Base-by-base conservation (phyloP, 73 alveolate species). In the Paramecium tetraurelia region DNA sequence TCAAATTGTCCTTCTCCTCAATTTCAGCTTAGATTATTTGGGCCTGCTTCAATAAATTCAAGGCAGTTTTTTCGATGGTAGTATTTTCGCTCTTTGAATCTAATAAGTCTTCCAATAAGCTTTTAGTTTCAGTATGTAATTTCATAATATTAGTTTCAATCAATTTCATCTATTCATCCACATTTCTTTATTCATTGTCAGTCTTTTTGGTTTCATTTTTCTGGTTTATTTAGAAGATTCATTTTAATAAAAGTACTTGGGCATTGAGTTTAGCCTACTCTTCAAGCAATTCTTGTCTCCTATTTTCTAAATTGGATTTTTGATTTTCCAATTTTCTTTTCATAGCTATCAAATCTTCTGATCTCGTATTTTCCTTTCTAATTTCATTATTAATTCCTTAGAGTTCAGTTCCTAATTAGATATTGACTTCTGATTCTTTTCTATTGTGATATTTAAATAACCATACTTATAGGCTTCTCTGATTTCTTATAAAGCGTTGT, bases 1-100 rank as follows among this genome's bases (percentile, higher is more conserved):
- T 98, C 99, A 14, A 14, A 97, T 99, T 92, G 94, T n/a, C 97
- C 70, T 97, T 96, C 88, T 97, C 98, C 33, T 95, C 97, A 48
- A 97, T 97, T 76, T 94, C 98, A 41, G 88, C 89, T 35, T 93
- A 93, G 40, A 96, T 92, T 38, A 85, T 92, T 92, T 98, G 95
- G 38, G 99, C 97, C 31, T 98, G 96, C 86, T 96, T 97, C 31
- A 94, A 59, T 36, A 98, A 83, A 85, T 98, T 98, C 48, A 97
- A 97, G 0, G 98, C 97, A 59, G 96, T 95, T 71, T 98, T 98
- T 89, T 98, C 99, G 77, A 97, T 96, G 1, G 99, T 98, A 83
- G 98, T 98, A 93, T 98, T 95, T 86, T 97, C 96, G 53, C 99
- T 95, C 44, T 97, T 95, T 48, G 96, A 97, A 85, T 97, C 97